Conservation (phyloP, 768 basidiomycete species). For the Leccinum imitatum region DNA sequence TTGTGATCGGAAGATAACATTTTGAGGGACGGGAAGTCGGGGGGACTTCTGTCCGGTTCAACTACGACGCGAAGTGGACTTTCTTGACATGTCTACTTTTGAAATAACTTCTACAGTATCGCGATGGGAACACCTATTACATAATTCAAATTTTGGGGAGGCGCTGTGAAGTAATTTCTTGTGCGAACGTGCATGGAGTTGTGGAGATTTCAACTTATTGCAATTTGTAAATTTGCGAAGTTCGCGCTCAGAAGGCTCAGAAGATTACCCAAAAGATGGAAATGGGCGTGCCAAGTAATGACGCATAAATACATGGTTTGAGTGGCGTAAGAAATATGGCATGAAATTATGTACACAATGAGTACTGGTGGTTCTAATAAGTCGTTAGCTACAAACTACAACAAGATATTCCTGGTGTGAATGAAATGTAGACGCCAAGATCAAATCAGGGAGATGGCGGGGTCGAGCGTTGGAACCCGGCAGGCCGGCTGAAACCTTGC, state of each 20-base stretch:
- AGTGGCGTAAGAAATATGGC: not conserved
- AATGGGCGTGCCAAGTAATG: no score
- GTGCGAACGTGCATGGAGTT: not conserved
- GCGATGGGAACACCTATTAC: not conserved
- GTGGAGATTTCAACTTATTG: not conserved
- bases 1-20: not conserved
- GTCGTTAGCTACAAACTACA: not conserved
- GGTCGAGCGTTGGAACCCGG: constrained; percentile 25
- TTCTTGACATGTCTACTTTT: not conserved
- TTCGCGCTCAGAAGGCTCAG: no score
- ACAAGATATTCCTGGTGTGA: not conserved
- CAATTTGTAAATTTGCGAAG: not conserved
- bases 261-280: no score
- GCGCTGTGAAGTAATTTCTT: not conserved
- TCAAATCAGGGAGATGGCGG: constrained; percentile 15
- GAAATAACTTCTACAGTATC: not conserved
- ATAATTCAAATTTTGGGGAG: not conserved
- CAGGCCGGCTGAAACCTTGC: constrained; percentile 25
- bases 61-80: not conserved
- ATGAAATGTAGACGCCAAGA: not conserved
- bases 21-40: not conserved
- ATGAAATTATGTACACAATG: not conserved
- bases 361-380: not conserved
- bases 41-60: no score
- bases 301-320: not conserved